Evolutionary conservation across 441 rosid species (phyloP), one percentile per base, ranked within the genome.

Genomic region (Adansonia grandidieri): DNA sequence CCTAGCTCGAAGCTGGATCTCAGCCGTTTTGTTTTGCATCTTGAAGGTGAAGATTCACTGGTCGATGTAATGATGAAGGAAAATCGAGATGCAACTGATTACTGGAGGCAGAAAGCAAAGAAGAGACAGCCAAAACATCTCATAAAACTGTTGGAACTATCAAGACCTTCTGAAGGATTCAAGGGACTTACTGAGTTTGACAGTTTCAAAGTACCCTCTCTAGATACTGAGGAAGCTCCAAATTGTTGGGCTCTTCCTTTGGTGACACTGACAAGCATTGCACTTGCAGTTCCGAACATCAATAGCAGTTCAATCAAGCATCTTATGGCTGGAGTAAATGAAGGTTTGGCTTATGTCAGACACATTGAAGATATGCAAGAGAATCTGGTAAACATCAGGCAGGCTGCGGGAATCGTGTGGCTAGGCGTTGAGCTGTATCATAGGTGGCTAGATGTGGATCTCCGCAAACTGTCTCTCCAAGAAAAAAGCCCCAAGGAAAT

Each of bases 21-120:
- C 24, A 83, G 91, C 69, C 84, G 81, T 3, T 93, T 86, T 50
- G 97, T 92, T 76, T 78, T 95, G 85, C 89, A 90, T 84, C 94
- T 95, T 50, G 98, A 95, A 84, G 99, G 96, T 6, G 99, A 95
- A 87, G 84, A 86, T 22, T 87, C 85, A 61, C 84, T 95, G 37
- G 91, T 90, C 48, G 81, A 85, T 0, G 6, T 86, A 75, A 92
- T 93, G 89, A 84, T 86, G 85, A 89, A 84, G 83, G 79, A 82
- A 42, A 95, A 92, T 71, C 68, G 88, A 7, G 86, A 88, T 71
- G 91, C 95, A 19, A 92, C 91, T 1, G 85, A 85, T 74, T 87
- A 84, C 54, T 89, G 89, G 90, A 87, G 90, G 78, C 77, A 65
- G 64, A 86, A 78, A 79, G 97, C 95, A 20, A 79, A 80, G 78